Percentiles rank a stretch among this genome's conserved stretches.
Conservation (phyloP, 2,329 filamentous ascomycete genomes). For the Phialophora chinensis region DNA sequence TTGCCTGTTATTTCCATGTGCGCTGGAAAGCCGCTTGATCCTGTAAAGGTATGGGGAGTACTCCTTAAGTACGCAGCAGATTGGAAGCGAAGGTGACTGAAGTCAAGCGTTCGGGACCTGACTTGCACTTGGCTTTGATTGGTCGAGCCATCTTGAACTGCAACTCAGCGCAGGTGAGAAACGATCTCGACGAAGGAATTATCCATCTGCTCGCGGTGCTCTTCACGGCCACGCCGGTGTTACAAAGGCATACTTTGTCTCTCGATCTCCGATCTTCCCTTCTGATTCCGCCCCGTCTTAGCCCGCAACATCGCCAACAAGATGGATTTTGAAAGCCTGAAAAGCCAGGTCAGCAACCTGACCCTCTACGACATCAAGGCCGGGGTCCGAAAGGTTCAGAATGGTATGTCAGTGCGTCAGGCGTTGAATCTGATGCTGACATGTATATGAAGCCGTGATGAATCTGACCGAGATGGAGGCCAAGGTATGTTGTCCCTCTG, state of each 20-base stretch:
- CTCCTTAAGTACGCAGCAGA: background rate
- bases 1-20: background rate
- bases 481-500: constrained; percentile 53
- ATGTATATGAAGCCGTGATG: constrained; percentile 75
- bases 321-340: constrained; percentile 87
- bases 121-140: background rate
- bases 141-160: background rate
- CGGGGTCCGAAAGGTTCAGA: constrained; percentile 91
- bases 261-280: background rate
- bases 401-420: constrained; percentile 68
- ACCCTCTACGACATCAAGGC: constrained; percentile 95
- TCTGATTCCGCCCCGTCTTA: background rate
- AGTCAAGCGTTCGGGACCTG: background rate
- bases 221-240: background rate
- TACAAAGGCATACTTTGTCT: background rate
- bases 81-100: background rate
- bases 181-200: background rate
- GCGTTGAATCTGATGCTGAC: constrained; percentile 14
- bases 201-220: background rate
- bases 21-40: background rate
- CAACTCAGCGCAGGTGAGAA: background rate
- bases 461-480: constrained; percentile 95
- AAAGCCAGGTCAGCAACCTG: constrained; percentile 87
- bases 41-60: background rate
- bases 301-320: constrained; percentile 37